A percentile compares a stretch with the other conserved stretches of the same genome.
Evolutionary conservation across 1,284 basidiomycete species (phyloP).

Genomic region (Ganoderma lingzhi): DNA sequence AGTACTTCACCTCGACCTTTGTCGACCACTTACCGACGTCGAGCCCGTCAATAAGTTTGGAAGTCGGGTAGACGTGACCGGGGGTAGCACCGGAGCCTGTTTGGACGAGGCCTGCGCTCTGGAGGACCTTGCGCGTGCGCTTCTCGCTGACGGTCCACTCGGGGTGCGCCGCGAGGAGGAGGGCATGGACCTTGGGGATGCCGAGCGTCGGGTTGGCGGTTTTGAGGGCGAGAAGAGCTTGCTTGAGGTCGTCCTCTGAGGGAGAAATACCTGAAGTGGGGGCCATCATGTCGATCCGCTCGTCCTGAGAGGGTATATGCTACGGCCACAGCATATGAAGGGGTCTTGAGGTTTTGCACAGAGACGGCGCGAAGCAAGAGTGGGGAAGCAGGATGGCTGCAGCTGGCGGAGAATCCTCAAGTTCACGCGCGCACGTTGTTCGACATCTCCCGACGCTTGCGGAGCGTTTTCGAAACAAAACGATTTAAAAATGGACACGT

Average conservation of each 20-base stretch:
- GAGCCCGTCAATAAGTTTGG: slow-evolving; percentile 71
- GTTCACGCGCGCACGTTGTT: neutral
- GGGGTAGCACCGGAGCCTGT: slow-evolving; percentile 19
- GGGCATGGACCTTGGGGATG: slow-evolving; percentile 72
- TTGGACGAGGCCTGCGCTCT: slow-evolving; percentile 61
- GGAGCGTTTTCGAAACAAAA: neutral
- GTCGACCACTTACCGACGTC: slow-evolving; percentile 67
- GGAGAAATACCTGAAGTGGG: slow-evolving; percentile 36
- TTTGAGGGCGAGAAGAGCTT: slow-evolving; percentile 51
- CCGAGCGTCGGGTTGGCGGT: slow-evolving; percentile 70
- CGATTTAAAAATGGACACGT: slow-evolving; percentile 16
- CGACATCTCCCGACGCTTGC: too few relatives aligned
- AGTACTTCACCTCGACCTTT: slow-evolving; percentile 76
- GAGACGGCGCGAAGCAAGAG: neutral
- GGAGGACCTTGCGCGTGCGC: slow-evolving; percentile 74
- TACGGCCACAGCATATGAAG: neutral
- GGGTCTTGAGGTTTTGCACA: neutral
- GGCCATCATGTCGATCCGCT: slow-evolving; percentile 14
- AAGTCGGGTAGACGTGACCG: slow-evolving; percentile 58
- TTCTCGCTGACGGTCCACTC: slow-evolving; percentile 86
- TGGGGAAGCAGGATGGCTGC: neutral
- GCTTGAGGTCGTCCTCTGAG: slow-evolving; percentile 56
- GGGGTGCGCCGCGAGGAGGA: slow-evolving; percentile 65
- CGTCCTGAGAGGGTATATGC: neutral
- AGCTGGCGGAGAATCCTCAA: too few relatives aligned